Evolutionary conservation across 2,329 filamentous ascomycete species (phyloP), one percentile per base, ranked within the genome.

Genomic region (Cercospora nicotianae): DNA sequence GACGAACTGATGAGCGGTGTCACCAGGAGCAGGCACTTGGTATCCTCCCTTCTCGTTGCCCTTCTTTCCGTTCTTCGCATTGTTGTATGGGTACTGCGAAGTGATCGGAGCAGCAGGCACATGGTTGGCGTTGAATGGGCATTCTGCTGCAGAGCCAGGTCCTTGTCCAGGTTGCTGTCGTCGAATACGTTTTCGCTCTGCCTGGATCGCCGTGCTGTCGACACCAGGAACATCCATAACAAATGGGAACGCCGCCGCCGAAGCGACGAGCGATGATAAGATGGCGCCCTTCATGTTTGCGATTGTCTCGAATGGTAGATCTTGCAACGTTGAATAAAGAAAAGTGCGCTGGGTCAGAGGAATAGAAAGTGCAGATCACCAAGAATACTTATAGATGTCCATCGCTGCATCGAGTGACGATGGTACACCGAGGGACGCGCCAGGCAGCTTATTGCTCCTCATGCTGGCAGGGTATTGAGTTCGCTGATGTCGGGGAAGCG

Each of bases 1-100:
- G 20, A 75, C 67, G 60, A 79, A 82, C 55, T 74, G 58, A 72
- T 81, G 76, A 2, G 79, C 80, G 39, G 72, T 76, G 63, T 83
- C 81, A n/a, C 80, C 79, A 53, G 75, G 72, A 16, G 79, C 81
- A 33, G 83, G 82, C 0, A 84, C 82, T 63, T 80, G 76, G 67
- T 80, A 82, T 2, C 82, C 81, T 63, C 83, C 82, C 45, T 74
- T 75, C 2, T 78, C 79, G 6, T 77, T 81, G 5, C 82, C 82
- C 13, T 76, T 77, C 10, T 74, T 26, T 45, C 82, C 82, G 63
- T 82, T 79, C 66, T 78, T 79, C 5, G 82, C 81, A 23, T 77
- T 77, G 60, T 80, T 80, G 72, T 84, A 83, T 20, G 79, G 81
- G 65, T 75, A 81, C 63, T 77, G 60, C 67, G 59, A 7, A 18